Evolutionary conservation across 192 early-diverging fungal species (phyloP).

Genomic region (Phycomyces blakesleeanus): DNA sequence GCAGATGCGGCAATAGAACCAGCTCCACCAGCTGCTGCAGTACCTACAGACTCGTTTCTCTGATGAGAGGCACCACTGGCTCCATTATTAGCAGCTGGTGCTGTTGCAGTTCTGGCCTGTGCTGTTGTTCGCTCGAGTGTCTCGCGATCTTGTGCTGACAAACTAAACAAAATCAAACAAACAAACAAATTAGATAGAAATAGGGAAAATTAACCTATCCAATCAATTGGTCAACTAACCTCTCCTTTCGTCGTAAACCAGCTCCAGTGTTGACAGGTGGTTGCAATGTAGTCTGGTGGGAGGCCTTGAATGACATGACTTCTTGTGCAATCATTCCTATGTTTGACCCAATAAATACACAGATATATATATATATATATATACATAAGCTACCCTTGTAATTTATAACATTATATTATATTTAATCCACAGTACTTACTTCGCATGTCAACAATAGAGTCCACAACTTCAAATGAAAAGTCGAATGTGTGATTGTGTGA

Average conservation of each 20-base stretch:
- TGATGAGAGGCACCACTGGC: slow-evolving; percentile 37
- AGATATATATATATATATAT: too few relatives aligned
- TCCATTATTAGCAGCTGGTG: slow-evolving; percentile 25
- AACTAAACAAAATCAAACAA: slow-evolving; percentile 30
- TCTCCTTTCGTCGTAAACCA: slow-evolving; percentile 37
- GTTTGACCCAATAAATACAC: too few relatives aligned
- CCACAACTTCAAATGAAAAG: slow-evolving; percentile 73
- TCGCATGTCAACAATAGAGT: slow-evolving; percentile 76
- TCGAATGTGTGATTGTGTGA: slow-evolving; percentile 65
- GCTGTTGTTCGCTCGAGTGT: slow-evolving; percentile 36
- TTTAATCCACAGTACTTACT: too few relatives aligned
- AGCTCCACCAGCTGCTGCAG: neutral
- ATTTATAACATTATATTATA: too few relatives aligned
- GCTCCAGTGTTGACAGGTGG: slow-evolving; percentile 34
- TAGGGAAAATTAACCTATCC: too few relatives aligned
- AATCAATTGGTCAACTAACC: slow-evolving; percentile 11
- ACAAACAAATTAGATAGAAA: too few relatives aligned
- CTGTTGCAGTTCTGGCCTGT: slow-evolving; percentile 8
- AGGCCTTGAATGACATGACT: slow-evolving; percentile 74
- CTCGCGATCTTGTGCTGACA: slow-evolving; percentile 47
- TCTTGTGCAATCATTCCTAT: slow-evolving; percentile 77
- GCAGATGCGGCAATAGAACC: slow-evolving; percentile 39
- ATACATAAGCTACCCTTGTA: too few relatives aligned
- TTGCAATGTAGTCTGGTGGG: slow-evolving; percentile 43
- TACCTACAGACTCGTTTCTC: neutral